A percentile compares a stretch with the other conserved stretches of the same genome.
Evolutionary conservation across 805 yeast species (phyloP).

Genomic region (Candida incommunis): DNA sequence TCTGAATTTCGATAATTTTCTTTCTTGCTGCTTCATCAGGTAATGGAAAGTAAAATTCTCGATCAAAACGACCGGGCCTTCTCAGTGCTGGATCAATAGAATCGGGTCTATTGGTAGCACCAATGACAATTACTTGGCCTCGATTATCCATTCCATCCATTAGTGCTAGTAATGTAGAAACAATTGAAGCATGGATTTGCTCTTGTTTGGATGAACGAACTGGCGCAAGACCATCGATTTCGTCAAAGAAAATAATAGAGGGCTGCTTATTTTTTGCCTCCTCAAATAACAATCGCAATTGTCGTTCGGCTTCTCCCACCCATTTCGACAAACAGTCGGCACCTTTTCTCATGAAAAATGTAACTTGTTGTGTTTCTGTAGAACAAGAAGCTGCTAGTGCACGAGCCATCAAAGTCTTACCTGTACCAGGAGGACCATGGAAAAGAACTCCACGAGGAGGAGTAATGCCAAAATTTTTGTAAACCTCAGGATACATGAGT

Average conservation of each 20-base stretch:
- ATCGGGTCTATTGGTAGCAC: constrained; percentile 96
- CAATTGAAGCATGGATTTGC: constrained; percentile 95
- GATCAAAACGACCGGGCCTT: constrained; percentile 93
- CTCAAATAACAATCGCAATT: constrained; percentile 76
- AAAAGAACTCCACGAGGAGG: constrained; percentile 96
- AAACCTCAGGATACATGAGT: constrained; percentile 81
- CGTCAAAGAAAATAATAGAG: constrained; percentile 90
- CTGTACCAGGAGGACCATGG: constrained; percentile 99
- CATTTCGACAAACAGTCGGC: constrained; percentile 95
- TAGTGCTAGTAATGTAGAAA: constrained; percentile 81
- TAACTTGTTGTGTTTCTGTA: constrained; percentile 67
- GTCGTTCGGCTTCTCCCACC: constrained; percentile 99
- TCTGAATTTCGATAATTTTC: constrained; percentile 72
- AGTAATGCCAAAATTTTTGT: constrained; percentile 75
- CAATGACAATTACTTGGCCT: constrained; percentile 95
- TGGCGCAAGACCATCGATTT: constrained; percentile 96
- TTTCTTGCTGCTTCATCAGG: constrained; percentile 73
- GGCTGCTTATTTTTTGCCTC: constrained; percentile 96
- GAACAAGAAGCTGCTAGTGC: constrained; percentile 95
- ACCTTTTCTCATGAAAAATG: constrained; percentile 96
- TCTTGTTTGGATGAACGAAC: constrained; percentile 96
- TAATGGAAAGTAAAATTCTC: constrained; percentile 91
- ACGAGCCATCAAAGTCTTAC: constrained; percentile 95
- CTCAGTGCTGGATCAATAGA: constrained; percentile 96
- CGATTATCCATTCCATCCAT: constrained; percentile 99